Evolutionary conservation across 148 eudicot species (phyloP).

Genomic region (Arctostaphylos glauca): DNA sequence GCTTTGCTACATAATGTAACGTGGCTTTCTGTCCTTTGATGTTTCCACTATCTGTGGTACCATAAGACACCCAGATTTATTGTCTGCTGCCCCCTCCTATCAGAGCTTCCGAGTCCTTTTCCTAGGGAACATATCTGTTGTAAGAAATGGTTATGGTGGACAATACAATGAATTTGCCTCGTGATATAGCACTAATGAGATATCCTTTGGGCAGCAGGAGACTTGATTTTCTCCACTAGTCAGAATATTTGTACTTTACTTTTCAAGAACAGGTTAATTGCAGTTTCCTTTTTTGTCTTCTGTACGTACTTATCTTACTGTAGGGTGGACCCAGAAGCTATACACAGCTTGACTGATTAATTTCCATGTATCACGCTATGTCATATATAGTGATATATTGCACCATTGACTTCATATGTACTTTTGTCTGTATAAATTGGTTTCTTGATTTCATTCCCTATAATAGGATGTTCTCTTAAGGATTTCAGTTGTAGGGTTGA

Average conservation of each 20-base stretch:
- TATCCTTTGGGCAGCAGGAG: background rate
- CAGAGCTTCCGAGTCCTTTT: slow-evolving; percentile 10
- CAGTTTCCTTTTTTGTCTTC: background rate
- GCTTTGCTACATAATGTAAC: background rate
- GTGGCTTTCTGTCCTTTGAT: slow-evolving; percentile 3
- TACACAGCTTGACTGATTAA: background rate
- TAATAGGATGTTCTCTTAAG: background rate
- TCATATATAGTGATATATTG: too few relatives aligned
- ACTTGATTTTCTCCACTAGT: background rate
- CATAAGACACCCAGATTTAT: background rate
- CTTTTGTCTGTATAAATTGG: background rate
- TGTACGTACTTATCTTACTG: background rate
- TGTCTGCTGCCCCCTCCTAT: slow-evolving; percentile 8
- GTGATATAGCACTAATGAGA: background rate
- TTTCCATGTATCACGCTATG: background rate
- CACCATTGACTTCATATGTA: background rate
- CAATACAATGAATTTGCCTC: background rate
- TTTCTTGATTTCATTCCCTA: slow-evolving; percentile 16
- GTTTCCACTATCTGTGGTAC: slow-evolving; percentile 8
- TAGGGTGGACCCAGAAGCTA: slow-evolving; percentile 4
- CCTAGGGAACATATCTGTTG: slow-evolving; percentile 7
- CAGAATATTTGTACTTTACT: background rate
- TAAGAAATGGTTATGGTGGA: background rate
- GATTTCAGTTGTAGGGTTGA: background rate
- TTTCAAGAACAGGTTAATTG: slow-evolving; percentile 10